A percentile compares a stretch with the other conserved stretches of the same genome.
phyloP scores from a whole-genome alignment of 1,139 yeast genomes.

The Magnusiomyces paraingens region DNA sequence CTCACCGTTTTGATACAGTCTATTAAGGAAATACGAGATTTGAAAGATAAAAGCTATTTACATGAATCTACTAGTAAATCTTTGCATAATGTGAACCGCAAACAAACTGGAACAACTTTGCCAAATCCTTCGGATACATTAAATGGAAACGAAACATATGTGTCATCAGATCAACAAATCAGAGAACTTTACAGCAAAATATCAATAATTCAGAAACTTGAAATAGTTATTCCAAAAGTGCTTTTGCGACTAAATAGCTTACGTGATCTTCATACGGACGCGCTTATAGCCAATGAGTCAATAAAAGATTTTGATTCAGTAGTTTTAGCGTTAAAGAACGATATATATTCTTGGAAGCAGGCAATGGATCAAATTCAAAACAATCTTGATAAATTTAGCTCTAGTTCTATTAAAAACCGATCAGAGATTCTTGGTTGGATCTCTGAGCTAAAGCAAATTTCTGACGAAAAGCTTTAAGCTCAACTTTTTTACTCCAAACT shows the following conservation, averaged over 20 bases:
- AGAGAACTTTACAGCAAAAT: conserved; percentile 8
- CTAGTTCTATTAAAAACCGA: conserved; percentile 5
- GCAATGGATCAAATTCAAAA: conserved; percentile 9
- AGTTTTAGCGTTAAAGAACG: conserved; percentile 8
- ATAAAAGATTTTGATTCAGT: conserved; percentile 13
- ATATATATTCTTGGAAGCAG: conserved; percentile 11
- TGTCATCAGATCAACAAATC: conserved; percentile 3
- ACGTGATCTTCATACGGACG: conserved; percentile 14
- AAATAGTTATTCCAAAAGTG: conserved; percentile 12
- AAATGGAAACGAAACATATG: background rate
- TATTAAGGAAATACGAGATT: conserved; percentile 2
- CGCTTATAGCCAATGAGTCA: conserved; percentile 4
- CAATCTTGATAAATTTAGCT: conserved; percentile 7
- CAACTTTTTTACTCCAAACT: too few relatives aligned
- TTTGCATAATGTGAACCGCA: too few relatives aligned
- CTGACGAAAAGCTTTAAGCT: background rate
- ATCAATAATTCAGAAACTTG: conserved; percentile 6
- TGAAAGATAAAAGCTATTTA: background rate
- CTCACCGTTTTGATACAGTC: conserved; percentile 3
- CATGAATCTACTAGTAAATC: background rate
- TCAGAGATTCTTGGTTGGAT: conserved; percentile 9
- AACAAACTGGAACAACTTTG: too few relatives aligned
- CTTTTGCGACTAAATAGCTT: conserved; percentile 10
- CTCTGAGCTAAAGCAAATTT: background rate
- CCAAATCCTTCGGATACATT: background rate